Percentiles rank a stretch among this genome's conserved stretches.
These are phyloP conservation scores for Lichtheimia corymbifera DNA, from an alignment of 371 early-diverging fungal genomes.

Conservation along the genomic window DNA sequence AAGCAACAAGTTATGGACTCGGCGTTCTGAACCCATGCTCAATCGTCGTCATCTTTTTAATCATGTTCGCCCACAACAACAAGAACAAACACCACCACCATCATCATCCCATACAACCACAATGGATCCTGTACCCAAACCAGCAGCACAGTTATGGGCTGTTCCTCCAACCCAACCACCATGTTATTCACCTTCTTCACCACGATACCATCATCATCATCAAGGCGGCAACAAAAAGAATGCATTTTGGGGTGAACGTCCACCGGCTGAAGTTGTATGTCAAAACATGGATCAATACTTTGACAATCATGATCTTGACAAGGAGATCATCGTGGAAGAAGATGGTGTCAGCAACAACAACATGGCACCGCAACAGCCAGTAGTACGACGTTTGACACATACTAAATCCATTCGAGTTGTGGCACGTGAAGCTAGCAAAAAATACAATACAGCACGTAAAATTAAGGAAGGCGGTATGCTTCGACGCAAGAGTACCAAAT, in stretches of 20 bases:
- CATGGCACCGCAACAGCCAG: conserved; percentile 1
- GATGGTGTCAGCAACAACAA: neutral
- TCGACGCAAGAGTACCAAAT: conserved; percentile 58
- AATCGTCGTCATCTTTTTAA: neutral
- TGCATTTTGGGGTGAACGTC: conserved; percentile 72
- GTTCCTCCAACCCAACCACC: conserved; percentile 11
- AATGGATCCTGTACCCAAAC: no score
- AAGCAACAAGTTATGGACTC: conserved; percentile 4
- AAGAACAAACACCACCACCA: neutral
- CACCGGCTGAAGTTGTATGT: conserved; percentile 72
- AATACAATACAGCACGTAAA: conserved; percentile 19
- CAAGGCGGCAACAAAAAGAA: neutral
- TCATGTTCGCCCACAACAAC: no score
- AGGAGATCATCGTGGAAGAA: conserved; percentile 52
- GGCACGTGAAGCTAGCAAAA: conserved; percentile 55
- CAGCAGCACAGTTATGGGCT: conserved; percentile 23
- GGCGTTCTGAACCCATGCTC: conserved; percentile 10
- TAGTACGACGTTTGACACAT: conserved; percentile 5
- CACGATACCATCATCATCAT: neutral
- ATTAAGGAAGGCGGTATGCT: conserved; percentile 8
- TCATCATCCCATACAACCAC: neutral
- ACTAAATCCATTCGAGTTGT: conserved; percentile 58
- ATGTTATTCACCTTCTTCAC: neutral
- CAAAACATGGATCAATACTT: conserved; percentile 77
- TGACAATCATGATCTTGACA: conserved; percentile 77